phyloP scores from a whole-genome alignment of 352 stramenopile genomes.

The Hyaloperonospora brassicae region DNA sequence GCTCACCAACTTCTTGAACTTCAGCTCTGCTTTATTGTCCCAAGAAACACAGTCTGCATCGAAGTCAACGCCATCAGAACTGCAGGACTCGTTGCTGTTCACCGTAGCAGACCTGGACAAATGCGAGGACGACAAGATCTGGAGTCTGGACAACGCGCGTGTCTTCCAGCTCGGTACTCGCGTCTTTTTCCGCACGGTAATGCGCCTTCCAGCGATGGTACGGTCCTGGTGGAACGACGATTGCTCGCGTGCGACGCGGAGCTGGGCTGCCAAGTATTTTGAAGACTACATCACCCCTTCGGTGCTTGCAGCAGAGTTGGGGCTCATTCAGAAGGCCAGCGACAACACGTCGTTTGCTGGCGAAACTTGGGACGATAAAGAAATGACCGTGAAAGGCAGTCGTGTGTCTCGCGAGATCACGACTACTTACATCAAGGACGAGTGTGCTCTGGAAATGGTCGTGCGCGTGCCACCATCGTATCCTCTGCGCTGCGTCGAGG shows the following conservation, averaged over 20 bases:
- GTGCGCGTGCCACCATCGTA: conserved; percentile 84
- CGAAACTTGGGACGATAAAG: conserved; percentile 58
- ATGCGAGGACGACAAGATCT: conserved; percentile 19
- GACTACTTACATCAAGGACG: conserved; percentile 90
- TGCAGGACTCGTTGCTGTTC: conserved; percentile 50
- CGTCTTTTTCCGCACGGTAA: conserved; percentile 77
- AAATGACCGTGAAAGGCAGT: conserved; percentile 84
- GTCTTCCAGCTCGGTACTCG: conserved; percentile 48
- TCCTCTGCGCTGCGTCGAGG: conserved; percentile 85
- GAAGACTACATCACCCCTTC: conserved; percentile 81
- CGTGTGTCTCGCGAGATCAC: conserved; percentile 84
- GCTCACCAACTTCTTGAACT: conserved; percentile 54
- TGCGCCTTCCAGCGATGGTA: conserved; percentile 80
- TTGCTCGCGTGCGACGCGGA: conserved; percentile 67
- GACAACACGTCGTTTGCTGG: conserved; percentile 20
- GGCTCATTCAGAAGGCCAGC: conserved; percentile 60
- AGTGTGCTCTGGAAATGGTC: conserved; percentile 87
- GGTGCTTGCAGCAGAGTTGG: conserved; percentile 65
- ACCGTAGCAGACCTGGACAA: conserved; percentile 32
- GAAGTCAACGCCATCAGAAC: conserved; percentile 21
- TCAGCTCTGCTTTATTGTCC: conserved; percentile 55
- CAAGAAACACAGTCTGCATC: conserved; percentile 35
- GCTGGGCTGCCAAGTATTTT: conserved; percentile 85
- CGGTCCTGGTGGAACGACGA: conserved; percentile 88
- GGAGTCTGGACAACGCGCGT: conserved; percentile 31